Evolutionary conservation across 2,329 filamentous ascomycete genomes (phyloP), one percentile per base, ranked within the genome.

Genomic region (Plectosphaerella sp.): DNA sequence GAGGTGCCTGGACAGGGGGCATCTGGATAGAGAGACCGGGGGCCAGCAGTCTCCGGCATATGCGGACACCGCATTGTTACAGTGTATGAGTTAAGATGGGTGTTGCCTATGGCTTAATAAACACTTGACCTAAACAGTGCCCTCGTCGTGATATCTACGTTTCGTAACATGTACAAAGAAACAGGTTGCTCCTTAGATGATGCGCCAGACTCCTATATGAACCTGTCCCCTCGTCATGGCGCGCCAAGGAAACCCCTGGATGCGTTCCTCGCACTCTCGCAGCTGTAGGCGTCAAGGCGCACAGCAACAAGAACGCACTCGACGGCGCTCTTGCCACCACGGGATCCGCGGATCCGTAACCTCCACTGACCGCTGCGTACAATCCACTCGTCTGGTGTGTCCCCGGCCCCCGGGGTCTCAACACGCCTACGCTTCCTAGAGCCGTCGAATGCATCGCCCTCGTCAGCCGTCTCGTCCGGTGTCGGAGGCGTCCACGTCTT

Each of bases 241-340:
- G 58, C 54, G 4, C 55, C 62, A 52, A 95, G 66, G 64, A 95
- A 96, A 0, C 69, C 71, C 56, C 88, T 78, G 48, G 74, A 67
- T 48, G 70, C 70, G 70, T 95, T 96, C 57, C 89, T 79, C 11
- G 77, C 77, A 55, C 76, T 74, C 68, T 93, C 83, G 8, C 76
- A 78, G 50, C 78, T 86, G 59, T 84, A 80, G 0, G 86, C 87
- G 59, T 95, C 88, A 24, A 96, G 64, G 67, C 89, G 91, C 35
- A 92, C 88, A 1, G 84, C 88, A 15, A 88, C 77, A 48, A 96
- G 76, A 20, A 90, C 77, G 53, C 89, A 87, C 69, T 93, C 87
- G 52, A 86, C 76, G 2, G 74, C 73, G 37, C 72, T 74, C 61
- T 77, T 82, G 47, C 77, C 76, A 48, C 69, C 73, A 52, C 61